Base-by-base conservation (phyloP, 192 early-diverging fungal species). In the Glomus cerebriforme region DNA sequence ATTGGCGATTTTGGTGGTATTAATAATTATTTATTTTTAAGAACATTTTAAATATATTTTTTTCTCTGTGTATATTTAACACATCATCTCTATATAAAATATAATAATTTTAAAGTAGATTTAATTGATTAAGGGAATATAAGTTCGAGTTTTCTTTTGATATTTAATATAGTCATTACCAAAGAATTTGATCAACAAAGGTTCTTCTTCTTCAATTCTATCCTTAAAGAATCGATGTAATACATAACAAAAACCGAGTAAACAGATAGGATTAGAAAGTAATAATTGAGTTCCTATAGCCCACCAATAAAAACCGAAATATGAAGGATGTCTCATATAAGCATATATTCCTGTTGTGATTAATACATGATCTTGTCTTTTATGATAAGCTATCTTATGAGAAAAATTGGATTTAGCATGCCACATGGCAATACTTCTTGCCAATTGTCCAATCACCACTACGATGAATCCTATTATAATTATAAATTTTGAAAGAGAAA, bases 241-340 rank as follows among this genome's bases (percentile, higher is more conserved):
- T 8, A 82, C 94, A 5, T 81, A 82, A 6, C 87, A 81, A 84
- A 93, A 97, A 9, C 84, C 88, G 10, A 89, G 73, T n/a, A 90
- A 74, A 37, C 92, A 93, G 12, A 98, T 75, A 0, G 93, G 94
- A 82, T 99, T 99, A 54, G 86, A 85, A 64, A 96, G 84, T 76
- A 95, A 79, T 7, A 95, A 35, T 79, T 98, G 96, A 22, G 92
- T 88, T 27, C 92, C 90, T 13, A 93, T 62, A 4, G 90, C 95
- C 96, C 96, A 99, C 81, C 94, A 93, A 79, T 94, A 98, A 82
- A 97, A 99, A 35, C 93, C 96, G 78, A 96, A 95, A 79, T 99
- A 99, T 15, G 95, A 93, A 15, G 97, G 97, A 80, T 99, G 97
- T 27, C 97, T 91, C 81, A 97, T 90, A 32, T 90, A 96, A 86